These are phyloP conservation scores for Tolypocladium tundrense DNA, from an alignment of 2,329 filamentous ascomycete species.

Conservation along the genomic window DNA sequence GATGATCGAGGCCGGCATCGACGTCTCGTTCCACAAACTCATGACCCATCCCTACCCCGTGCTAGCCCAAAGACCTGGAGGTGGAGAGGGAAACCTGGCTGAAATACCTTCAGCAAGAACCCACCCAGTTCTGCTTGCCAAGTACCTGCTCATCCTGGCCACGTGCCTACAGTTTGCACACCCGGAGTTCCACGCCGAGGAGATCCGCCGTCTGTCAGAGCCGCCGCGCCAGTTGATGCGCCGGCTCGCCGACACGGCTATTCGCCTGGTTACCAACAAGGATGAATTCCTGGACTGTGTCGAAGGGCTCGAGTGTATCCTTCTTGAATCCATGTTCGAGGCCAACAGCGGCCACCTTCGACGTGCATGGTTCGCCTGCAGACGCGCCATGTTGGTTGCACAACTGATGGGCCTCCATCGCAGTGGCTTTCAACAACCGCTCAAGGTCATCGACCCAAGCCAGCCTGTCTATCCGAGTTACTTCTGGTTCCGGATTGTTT, in stretches of 20 bases:
- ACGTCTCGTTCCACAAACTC: neutral
- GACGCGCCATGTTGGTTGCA: neutral
- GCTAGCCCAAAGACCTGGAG: neutral
- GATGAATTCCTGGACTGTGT: constrained; percentile 33
- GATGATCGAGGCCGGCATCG: neutral
- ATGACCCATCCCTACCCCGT: neutral
- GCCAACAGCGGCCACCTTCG: constrained; percentile 36
- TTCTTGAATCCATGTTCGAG: constrained; percentile 35
- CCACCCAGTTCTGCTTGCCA: neutral
- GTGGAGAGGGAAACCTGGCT: constrained; percentile 12
- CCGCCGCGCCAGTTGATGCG: neutral
- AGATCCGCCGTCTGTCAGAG: neutral
- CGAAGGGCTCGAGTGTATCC: constrained; percentile 39
- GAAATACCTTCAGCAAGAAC: constrained; percentile 10
- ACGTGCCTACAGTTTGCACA: neutral
- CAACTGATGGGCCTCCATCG: constrained; percentile 16
- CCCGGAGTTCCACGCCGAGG: neutral
- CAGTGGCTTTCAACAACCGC: neutral
- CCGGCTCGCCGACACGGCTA: neutral
- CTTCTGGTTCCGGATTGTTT: constrained; percentile 28
- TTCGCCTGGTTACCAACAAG: constrained; percentile 29
- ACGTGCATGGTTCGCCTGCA: constrained; percentile 31
- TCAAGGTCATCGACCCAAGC: neutral
- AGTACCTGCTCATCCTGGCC: neutral
- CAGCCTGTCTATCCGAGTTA: constrained; percentile 5